A percentile compares a stretch with the other conserved stretches of the same genome.
These are phyloP conservation scores for Dinochytrium kinnereticum DNA, from an alignment of 371 early-diverging fungal species.

Conservation along the genomic window DNA sequence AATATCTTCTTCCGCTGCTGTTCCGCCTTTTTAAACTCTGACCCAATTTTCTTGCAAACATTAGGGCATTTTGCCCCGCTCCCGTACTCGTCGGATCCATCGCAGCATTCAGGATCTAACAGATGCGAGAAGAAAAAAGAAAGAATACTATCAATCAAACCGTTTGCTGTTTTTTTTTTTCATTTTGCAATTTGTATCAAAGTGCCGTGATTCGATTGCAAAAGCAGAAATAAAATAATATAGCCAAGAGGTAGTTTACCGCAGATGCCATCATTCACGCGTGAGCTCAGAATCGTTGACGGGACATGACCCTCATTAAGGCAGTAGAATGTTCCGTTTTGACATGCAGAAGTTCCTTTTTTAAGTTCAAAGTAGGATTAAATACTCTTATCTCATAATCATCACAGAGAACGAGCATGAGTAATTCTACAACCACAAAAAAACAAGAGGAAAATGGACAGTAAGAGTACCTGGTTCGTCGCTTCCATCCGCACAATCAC, in stretches of 20 bases:
- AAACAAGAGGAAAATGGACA: neutral
- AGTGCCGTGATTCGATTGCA: no score
- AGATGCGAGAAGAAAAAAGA: neutral
- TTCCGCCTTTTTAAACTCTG: slow-evolving; percentile 29
- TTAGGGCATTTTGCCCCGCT: slow-evolving; percentile 67
- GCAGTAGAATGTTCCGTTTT: slow-evolving; percentile 79
- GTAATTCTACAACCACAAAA: no score
- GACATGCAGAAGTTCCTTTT: slow-evolving; percentile 89
- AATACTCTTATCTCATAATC: neutral
- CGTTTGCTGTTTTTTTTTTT: no score
- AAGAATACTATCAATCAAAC: neutral
- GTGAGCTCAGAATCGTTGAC: slow-evolving; percentile 67
- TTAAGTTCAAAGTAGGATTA: neutral
- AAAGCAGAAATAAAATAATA: neutral
- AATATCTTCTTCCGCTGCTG: slow-evolving; percentile 20
- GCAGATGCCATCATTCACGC: slow-evolving; percentile 94
- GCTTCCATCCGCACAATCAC: slow-evolving; percentile 93
- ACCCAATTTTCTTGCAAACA: slow-evolving; percentile 68
- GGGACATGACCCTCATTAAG: slow-evolving; percentile 78
- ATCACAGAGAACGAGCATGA: neutral
- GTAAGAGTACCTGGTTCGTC: slow-evolving; percentile 85
- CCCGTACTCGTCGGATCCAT: slow-evolving; percentile 88
- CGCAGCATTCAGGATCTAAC: slow-evolving; percentile 88
- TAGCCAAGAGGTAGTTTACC: slow-evolving; percentile 50
- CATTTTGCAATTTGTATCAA: no score